Percentiles rank a stretch among this genome's conserved stretches.
These are phyloP conservation scores for Nakazawaea sp. DNA, from an alignment of 805 yeast species.

Conservation along the genomic window DNA sequence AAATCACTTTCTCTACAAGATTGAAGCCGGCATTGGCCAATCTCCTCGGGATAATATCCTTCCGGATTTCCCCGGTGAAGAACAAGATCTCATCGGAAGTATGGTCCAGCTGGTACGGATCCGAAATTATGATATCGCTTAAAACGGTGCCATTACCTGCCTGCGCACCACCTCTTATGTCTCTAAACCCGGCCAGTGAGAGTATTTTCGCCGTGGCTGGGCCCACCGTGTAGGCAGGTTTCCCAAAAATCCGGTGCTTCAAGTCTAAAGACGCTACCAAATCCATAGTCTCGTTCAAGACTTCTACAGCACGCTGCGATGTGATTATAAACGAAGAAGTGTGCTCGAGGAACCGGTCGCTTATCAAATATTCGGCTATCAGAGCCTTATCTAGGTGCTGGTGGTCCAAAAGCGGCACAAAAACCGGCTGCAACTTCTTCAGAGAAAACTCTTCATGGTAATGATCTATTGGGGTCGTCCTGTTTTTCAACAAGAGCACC, in stretches of 20 bases:
- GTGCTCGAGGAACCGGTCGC: constrained; percentile 30
- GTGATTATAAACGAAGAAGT: constrained; percentile 65
- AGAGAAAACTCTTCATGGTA: constrained; percentile 40
- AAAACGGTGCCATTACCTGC: constrained; percentile 80
- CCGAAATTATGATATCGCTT: constrained; percentile 52
- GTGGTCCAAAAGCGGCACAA: constrained; percentile 73
- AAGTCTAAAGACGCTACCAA: constrained; percentile 12
- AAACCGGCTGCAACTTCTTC: constrained; percentile 36
- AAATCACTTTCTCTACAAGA: constrained; percentile 57
- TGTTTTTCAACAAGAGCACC: constrained; percentile 62
- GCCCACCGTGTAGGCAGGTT: constrained; percentile 81
- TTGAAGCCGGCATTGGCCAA: constrained; percentile 35
- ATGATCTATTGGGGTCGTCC: constrained; percentile 61
- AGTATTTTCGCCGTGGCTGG: constrained; percentile 74
- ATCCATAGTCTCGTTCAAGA: constrained; percentile 42
- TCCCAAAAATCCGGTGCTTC: constrained; percentile 27
- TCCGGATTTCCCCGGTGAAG: constrained; percentile 80
- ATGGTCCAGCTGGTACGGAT: constrained; percentile 16
- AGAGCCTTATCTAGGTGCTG: constrained; percentile 40
- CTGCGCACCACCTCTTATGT: constrained; percentile 61
- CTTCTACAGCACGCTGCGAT: constrained; percentile 88
- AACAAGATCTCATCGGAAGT: constrained; percentile 35
- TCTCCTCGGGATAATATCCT: constrained; percentile 71
- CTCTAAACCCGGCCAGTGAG: constrained; percentile 52
- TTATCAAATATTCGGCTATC: constrained; percentile 36